Evolutionary conservation across 2,329 filamentous ascomycete genomes (phyloP).

Genomic region (Bisporella sp.): DNA sequence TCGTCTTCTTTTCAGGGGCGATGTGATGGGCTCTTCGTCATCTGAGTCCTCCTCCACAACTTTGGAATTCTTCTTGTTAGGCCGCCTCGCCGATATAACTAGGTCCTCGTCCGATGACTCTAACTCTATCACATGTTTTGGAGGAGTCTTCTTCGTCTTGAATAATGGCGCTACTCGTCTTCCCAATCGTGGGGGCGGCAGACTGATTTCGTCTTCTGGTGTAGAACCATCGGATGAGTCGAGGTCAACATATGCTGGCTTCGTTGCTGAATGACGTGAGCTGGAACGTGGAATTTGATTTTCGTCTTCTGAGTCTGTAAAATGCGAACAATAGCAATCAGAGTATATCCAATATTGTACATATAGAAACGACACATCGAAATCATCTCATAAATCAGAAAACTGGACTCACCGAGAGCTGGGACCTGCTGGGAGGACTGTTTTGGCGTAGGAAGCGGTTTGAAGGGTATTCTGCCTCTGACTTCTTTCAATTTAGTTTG

Average conservation of each 20-base stretch:
- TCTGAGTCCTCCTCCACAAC: background rate
- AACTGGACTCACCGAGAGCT: background rate
- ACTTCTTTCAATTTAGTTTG: background rate
- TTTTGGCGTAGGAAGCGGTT: constrained; percentile 13
- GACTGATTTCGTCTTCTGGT: background rate
- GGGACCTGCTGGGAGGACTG: constrained; percentile 14
- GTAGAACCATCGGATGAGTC: constrained; percentile 7
- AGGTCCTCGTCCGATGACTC: background rate
- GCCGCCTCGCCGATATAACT: background rate
- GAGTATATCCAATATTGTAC: too few species aligned
- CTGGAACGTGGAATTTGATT: background rate
- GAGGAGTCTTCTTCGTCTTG: background rate
- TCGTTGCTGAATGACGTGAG: background rate
- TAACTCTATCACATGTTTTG: too few species aligned
- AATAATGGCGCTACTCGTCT: background rate
- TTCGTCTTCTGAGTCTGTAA: too few species aligned
- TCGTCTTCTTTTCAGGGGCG: constrained; percentile 11
- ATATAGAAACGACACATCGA: background rate
- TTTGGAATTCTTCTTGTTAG: background rate
- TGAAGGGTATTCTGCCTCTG: constrained; percentile 11
- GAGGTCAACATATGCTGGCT: background rate
- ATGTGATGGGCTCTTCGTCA: background rate
- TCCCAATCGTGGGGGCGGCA: background rate
- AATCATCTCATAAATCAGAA: background rate
- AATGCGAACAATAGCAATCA: too few species aligned